These are phyloP conservation scores for Beauveria australis DNA, from an alignment of 2,329 filamentous ascomycete species.

Conservation along the genomic window DNA sequence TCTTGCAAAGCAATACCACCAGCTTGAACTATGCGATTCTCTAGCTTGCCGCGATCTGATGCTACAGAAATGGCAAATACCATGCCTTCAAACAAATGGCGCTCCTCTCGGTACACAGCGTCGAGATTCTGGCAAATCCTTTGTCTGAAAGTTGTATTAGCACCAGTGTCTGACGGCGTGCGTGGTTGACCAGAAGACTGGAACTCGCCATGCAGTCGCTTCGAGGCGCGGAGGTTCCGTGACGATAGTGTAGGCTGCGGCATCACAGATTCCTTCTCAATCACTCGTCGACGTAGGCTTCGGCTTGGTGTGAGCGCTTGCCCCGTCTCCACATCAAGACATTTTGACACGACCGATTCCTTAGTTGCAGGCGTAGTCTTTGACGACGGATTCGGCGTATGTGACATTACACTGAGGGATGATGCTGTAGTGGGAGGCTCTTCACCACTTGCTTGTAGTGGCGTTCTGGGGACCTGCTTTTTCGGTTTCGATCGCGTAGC, in stretches of 20 bases:
- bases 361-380: constrained; percentile 29
- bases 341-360: constrained; percentile 21
- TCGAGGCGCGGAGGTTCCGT: constrained; percentile 1
- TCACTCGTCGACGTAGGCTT: neutral
- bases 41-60: constrained; percentile 38
- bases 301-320: constrained; percentile 18
- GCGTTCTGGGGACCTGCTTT: neutral
- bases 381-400: constrained; percentile 30
- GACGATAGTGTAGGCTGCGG: neutral
- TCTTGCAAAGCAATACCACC: constrained; percentile 65
- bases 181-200: constrained; percentile 4
- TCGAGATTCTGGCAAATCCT: constrained; percentile 21
- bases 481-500: constrained; percentile 2
- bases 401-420: constrained; percentile 30
- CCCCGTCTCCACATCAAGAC: constrained; percentile 16
- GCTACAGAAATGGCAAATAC: constrained; percentile 76
- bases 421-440: constrained; percentile 3
- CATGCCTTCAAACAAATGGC: constrained; percentile 66
- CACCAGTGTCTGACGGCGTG: neutral
- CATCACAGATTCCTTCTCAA: neutral
- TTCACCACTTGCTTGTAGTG: neutral
- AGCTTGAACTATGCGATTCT: constrained; percentile 55
- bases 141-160: constrained; percentile 8
- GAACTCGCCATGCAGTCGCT: neutral
- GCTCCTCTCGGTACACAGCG: constrained; percentile 17